These are phyloP conservation scores for Marasmius tenuissimus DNA, from an alignment of 1,284 basidiomycete species.

Conservation along the genomic window DNA sequence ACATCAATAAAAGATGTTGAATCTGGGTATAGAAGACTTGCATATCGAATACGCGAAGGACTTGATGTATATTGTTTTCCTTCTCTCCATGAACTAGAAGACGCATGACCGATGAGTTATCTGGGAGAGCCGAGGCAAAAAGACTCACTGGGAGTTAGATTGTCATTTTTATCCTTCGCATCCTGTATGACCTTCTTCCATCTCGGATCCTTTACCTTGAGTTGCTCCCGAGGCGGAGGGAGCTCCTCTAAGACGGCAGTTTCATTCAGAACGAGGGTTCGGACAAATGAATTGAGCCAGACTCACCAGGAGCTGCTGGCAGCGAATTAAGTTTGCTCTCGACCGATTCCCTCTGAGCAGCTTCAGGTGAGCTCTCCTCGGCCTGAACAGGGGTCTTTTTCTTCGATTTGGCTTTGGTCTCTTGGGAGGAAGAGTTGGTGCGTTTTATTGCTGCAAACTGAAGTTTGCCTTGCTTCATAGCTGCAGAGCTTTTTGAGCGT, in stretches of 20 bases:
- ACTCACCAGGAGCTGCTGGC: not conserved
- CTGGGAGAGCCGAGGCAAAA: not conserved
- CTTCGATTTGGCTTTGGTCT: conserved; percentile 22
- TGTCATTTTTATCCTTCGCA: conserved; percentile 28
- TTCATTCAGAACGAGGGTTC: not conserved
- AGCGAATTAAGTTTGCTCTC: not conserved
- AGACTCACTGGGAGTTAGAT: conserved; percentile 58
- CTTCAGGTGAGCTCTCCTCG: not conserved
- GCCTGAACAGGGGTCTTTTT: conserved; percentile 11
- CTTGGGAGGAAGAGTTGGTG: conserved; percentile 33
- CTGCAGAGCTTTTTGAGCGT: not conserved
- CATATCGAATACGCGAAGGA: conserved; percentile 77
- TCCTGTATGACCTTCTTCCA: conserved; percentile 1
- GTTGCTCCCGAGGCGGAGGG: not conserved
- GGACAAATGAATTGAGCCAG: no score
- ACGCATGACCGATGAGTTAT: not conserved
- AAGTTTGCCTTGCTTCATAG: conserved; percentile 45
- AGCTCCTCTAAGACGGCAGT: not conserved
- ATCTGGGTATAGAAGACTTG: conserved; percentile 1
- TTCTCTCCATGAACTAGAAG: conserved; percentile 58
- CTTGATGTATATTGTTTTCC: conserved; percentile 65
- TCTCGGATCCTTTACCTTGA: conserved; percentile 6
- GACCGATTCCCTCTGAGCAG: conserved; percentile 14
- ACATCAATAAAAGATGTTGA: not conserved
- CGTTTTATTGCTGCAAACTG: conserved; percentile 52